Evolutionary conservation across 768 basidiomycete species (phyloP).

Genomic region (Hydnum rufescens): DNA sequence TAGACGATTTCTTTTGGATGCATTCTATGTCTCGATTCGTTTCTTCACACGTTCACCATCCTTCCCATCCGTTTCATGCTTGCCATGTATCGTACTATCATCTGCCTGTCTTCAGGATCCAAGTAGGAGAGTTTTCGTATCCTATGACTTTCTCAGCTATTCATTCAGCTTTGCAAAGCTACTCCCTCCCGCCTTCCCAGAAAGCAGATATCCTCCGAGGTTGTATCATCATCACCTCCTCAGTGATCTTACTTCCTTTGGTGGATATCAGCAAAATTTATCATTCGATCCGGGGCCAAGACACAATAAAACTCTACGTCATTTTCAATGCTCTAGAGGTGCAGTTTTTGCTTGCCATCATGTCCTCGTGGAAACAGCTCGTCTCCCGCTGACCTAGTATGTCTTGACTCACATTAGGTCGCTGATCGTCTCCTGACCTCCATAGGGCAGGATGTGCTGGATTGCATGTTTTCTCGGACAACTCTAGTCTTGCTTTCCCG

Average conservation of each 20-base stretch:
- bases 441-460: constrained; percentile 92
- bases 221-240: constrained; percentile 51
- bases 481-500: constrained; percentile 60
- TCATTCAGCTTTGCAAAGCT: constrained; percentile 8
- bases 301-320: constrained; percentile 96
- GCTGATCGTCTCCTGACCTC: constrained; percentile 87
- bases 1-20: constrained; percentile 87
- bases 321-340: constrained; percentile 98
- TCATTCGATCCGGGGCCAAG: constrained; percentile 91
- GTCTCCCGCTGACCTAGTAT: neutral
- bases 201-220: constrained; percentile 84
- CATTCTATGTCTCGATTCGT: constrained; percentile 85
- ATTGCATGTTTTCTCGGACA: constrained; percentile 87
- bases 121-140: constrained; percentile 12
- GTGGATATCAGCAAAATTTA: constrained; percentile 97
- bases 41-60: constrained; percentile 95
- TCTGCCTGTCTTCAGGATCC: constrained; percentile 22
- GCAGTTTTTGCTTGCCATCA: no score
- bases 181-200: constrained; percentile 60
- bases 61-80: constrained; percentile 73
- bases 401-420: constrained; percentile 37
- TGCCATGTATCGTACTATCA: constrained; percentile 30
- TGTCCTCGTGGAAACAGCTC: neutral
- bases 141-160: constrained; percentile 17
- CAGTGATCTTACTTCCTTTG: constrained; percentile 53